Conservation (phyloP, 441 rosid genomes). For the Lepidium campestre region DNA sequence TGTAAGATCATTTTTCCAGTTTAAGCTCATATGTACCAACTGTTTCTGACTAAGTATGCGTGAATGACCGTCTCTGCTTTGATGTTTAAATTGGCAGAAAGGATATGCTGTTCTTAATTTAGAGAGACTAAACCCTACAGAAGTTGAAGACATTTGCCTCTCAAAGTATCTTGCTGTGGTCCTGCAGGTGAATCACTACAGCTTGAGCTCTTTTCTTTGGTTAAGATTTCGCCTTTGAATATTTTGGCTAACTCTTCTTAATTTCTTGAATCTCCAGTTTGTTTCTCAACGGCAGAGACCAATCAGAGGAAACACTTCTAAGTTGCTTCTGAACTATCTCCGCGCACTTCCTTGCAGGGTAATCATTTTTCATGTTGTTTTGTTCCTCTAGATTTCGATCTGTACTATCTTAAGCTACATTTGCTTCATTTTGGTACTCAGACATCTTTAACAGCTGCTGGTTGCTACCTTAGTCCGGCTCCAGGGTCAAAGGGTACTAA, state of each 20-base stretch:
- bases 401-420: background rate
- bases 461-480: slow-evolving; percentile 90
- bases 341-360: slow-evolving; percentile 79
- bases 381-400: background rate
- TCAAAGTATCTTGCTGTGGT: slow-evolving; percentile 59
- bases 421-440: slow-evolving; percentile 31
- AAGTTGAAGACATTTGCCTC: slow-evolving; percentile 52
- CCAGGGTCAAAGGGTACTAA: slow-evolving; percentile 82
- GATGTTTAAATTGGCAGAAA: slow-evolving; percentile 38
- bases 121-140: slow-evolving; percentile 53
- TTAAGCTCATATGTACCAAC: background rate
- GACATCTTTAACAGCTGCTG: slow-evolving; percentile 91
- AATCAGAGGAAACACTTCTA: slow-evolving; percentile 68
- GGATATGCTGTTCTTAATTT: slow-evolving; percentile 78
- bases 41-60: background rate
- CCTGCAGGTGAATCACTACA: slow-evolving; percentile 58
- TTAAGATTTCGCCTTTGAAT: background rate
- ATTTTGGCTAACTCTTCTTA: slow-evolving; percentile 21
- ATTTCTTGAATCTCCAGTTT: slow-evolving; percentile 45
- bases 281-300: slow-evolving; percentile 87
- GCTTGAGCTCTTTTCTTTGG: background rate
- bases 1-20: slow-evolving; percentile 40
- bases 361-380: slow-evolving; percentile 22
- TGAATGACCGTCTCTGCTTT: background rate
- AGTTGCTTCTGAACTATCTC: slow-evolving; percentile 60